phyloP scores from a whole-genome alignment of 306 rosid species.

The Erythrophleum fordii region DNA sequence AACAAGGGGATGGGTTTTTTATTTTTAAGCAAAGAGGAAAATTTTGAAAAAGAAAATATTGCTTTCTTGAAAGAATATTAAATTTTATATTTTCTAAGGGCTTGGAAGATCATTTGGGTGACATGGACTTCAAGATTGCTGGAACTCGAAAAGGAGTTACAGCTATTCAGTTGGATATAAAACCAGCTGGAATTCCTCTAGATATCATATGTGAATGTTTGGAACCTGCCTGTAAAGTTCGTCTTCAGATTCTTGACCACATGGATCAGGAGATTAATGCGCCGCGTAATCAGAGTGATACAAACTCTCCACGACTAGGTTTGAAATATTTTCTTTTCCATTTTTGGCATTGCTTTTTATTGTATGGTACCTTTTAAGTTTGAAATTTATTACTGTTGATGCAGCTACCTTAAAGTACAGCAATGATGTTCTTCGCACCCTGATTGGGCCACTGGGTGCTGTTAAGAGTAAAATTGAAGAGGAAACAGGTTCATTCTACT shows the following conservation, averaged over 20 bases:
- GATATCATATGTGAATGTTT: slow-evolving; percentile 87
- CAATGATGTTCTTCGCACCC: slow-evolving; percentile 79
- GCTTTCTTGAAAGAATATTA: slow-evolving; percentile 19
- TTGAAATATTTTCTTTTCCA: slow-evolving; percentile 27
- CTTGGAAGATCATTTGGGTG: slow-evolving; percentile 98
- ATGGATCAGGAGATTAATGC: slow-evolving; percentile 82
- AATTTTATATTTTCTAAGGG: slow-evolving; percentile 58
- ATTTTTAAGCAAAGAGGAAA: slow-evolving; percentile 14
- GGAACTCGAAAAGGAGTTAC: slow-evolving; percentile 90
- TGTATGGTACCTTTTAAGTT: slow-evolving; percentile 24
- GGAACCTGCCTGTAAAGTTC: slow-evolving; percentile 91
- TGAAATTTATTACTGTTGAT: slow-evolving; percentile 42
- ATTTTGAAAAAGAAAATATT: slow-evolving; percentile 17
- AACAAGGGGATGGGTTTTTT: slow-evolving; percentile 11
- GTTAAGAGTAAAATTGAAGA: slow-evolving; percentile 79
- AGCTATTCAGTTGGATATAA: slow-evolving; percentile 91
- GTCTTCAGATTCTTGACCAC: slow-evolving; percentile 82
- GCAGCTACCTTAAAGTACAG: slow-evolving; percentile 85
- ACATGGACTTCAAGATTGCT: slow-evolving; percentile 96
- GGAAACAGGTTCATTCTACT: slow-evolving; percentile 73
- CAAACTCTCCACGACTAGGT: slow-evolving; percentile 84
- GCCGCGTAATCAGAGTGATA: slow-evolving; percentile 61
- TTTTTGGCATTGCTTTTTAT: slow-evolving; percentile 18
- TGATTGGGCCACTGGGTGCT: slow-evolving; percentile 94
- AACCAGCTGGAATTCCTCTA: slow-evolving; percentile 96